Conservation (phyloP, 352 stramenopile species). For the Phytophthora constricta region DNA sequence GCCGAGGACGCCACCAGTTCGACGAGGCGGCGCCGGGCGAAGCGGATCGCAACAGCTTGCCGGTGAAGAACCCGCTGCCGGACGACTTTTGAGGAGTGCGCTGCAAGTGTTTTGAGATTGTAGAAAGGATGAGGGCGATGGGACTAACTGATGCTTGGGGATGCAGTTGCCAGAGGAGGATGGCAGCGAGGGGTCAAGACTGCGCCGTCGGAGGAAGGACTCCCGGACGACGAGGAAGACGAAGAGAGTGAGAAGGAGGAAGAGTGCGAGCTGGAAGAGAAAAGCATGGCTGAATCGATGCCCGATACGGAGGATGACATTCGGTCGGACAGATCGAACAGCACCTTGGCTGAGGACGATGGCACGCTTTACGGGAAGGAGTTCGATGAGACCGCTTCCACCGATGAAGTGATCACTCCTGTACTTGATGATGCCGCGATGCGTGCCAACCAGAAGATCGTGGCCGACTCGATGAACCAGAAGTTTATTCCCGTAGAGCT, state of each 20-base stretch:
- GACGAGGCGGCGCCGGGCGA: too few relatives aligned
- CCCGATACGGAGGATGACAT: slow-evolving; percentile 40
- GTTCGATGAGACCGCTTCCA: slow-evolving; percentile 63
- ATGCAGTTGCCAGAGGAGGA: slow-evolving; percentile 61
- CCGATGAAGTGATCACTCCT: slow-evolving; percentile 59
- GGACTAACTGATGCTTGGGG: not conserved
- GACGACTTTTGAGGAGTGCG: slow-evolving; percentile 82
- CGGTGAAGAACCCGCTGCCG: slow-evolving; percentile 76
- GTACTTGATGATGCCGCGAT: slow-evolving; percentile 64
- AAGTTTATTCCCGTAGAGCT: slow-evolving; percentile 80
- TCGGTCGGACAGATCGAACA: slow-evolving; percentile 69
- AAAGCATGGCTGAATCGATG: slow-evolving; percentile 22
- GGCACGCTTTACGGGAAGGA: slow-evolving; percentile 86
- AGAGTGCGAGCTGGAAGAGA: slow-evolving; percentile 57
- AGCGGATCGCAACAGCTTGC: slow-evolving; percentile 31
- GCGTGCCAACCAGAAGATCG: slow-evolving; percentile 73
- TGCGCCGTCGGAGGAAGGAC: slow-evolving; percentile 28
- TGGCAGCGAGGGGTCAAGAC: slow-evolving; percentile 27
- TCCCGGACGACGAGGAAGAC: slow-evolving; percentile 45
- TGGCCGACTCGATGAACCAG: slow-evolving; percentile 84
- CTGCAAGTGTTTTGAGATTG: not conserved
- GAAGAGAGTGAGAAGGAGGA: slow-evolving; percentile 42
- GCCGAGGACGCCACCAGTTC: too few relatives aligned
- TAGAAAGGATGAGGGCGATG: too few relatives aligned
- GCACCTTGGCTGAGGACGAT: slow-evolving; percentile 75